Base-by-base conservation (phyloP, 176 grass and related monocot genomes). In the Bromus sterilis region DNA sequence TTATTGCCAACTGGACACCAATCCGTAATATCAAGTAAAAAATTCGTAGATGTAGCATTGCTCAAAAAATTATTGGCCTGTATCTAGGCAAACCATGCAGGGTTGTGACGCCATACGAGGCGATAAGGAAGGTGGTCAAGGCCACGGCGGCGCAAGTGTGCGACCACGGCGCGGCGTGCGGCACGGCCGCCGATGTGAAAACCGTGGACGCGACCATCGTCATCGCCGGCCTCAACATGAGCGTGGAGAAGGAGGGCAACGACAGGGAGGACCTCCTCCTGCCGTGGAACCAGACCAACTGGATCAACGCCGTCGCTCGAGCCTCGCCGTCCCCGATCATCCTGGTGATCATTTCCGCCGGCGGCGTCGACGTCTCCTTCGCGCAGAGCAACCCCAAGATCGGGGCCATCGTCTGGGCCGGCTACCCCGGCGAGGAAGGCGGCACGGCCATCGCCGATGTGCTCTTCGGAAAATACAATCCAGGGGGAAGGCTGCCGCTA, bases 391-490 rank as follows among this genome's bases (percentile, higher is more conserved):
- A 91, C 78, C 36, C 89, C 31, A 91, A 91, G 53, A 85, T 91
- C 13, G 85, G 89, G 26, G 85, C 85, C 41, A 56, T 87, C 40
- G 2, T 91, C 9, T 91, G 89, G 89, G 85, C 85, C 6, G 89
- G 89, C 2, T 91, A 91, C 67, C 85, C 85, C 20, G 89, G 89
- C 62, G 70, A 85, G 39, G 89, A 80, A 84, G 89, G 85, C 23
- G 89, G 85, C 33, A 83, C 60, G 10, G 85, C 77, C 56, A 91
- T 91, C 11, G 85, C 85, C 21, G 77, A 91, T 51, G 67, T 91
- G 25, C 64, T 91, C 24, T 87, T 83, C 23, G 89, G 89, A 25
- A 72, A 14, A 60, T 83, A 84, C 49, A 87, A 87, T 31, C 88
- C 84, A 28, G 88, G 84, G 1, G 84, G 78, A 1, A 81, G 77